Conservation (phyloP, 2,329 filamentous ascomycete species). For the Pyrenophora graminea region DNA sequence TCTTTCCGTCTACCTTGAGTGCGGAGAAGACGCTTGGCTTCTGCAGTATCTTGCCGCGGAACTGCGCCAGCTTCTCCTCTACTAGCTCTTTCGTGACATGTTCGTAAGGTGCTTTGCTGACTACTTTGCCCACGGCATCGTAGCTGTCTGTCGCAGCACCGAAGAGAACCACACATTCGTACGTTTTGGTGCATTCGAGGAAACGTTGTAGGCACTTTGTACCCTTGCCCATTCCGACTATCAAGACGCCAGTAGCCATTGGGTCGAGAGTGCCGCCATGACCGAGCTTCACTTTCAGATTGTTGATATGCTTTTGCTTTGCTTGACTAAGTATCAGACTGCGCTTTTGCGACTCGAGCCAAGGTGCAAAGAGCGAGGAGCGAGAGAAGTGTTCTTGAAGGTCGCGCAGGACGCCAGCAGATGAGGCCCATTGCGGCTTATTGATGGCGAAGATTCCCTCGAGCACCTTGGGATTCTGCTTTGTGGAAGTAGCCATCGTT, state of each 20-base stretch:
- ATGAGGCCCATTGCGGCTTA: constrained; percentile 85
- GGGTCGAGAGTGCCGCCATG: constrained; percentile 96
- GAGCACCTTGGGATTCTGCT: constrained; percentile 52
- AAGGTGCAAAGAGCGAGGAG: constrained; percentile 77
- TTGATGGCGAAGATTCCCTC: constrained; percentile 80
- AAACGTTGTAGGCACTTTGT: constrained; percentile 83
- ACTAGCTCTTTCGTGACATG: constrained; percentile 81
- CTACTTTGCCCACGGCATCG: constrained; percentile 81
- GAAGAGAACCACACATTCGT: constrained; percentile 87
- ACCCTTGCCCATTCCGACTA: constrained; percentile 82
- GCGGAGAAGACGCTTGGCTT: constrained; percentile 92
- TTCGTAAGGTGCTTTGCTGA: constrained; percentile 73
- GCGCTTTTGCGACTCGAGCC: constrained; percentile 68
- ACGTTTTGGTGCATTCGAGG: constrained; percentile 86
- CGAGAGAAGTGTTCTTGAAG: constrained; percentile 83
- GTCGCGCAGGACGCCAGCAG: constrained; percentile 87
- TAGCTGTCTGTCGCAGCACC: constrained; percentile 93
- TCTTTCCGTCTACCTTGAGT: constrained; percentile 89
- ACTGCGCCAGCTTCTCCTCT: constrained; percentile 73
- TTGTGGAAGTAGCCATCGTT: constrained; percentile 32
- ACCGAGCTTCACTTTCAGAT: constrained; percentile 80
- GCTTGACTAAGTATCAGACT: constrained; percentile 59
- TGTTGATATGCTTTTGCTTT: constrained; percentile 60
- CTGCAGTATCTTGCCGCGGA: constrained; percentile 84
- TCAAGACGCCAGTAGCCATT: constrained; percentile 88